Evolutionary conservation across 2,329 filamentous ascomycete genomes (phyloP), one percentile per base, ranked within the genome.

Genomic region (Aureobasidium sp.): DNA sequence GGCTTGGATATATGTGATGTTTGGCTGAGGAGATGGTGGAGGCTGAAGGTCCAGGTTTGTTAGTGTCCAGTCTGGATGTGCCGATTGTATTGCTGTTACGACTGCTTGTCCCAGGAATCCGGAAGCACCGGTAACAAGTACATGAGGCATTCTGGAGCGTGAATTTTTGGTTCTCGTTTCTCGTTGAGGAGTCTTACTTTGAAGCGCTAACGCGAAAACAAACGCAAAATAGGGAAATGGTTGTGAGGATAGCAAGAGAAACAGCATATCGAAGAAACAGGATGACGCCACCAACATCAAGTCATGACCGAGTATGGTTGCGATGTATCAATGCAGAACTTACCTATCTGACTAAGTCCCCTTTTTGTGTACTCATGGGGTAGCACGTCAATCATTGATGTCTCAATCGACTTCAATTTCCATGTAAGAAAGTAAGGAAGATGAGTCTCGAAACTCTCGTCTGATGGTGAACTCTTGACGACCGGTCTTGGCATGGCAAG

Each of bases 71-170:
- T 70, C 60, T 1, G 77, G 74, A 63, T 80, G 75, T 25, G 72
- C 69, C n/a, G 71, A 67, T 2, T 79, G 71, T 18, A 84, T 72
- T 2, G 76, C 75, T n/a, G 74, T 71, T 2, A 83, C 73, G 27
- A 84, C 76, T 31, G 74, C 74, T 11, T 76, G 73, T 38, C 82
- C 83, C 2, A 85, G 71, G 69, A 84, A 85, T 16, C 83, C 83
- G 45, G 76, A 77, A 16, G 80, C 82, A n/a, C 83, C 82, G 4
- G 82, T 85, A 31, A 85, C 75, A 3, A 84, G 74, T 43, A 84
- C 68, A 40, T 73, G 72, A 18, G 68, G 71, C 63, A 61, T 68
- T 7, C 8, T 33, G 38, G 18, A 25, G n/a, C n/a, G n/a, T n/a
- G n/a, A n/a, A n/a, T n/a, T n/a, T n/a, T 6, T 5, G 11, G 2